These are phyloP conservation scores for Pachysandra terminalis DNA, from an alignment of 164 flowering plant genomes.

Conservation along the genomic window DNA sequence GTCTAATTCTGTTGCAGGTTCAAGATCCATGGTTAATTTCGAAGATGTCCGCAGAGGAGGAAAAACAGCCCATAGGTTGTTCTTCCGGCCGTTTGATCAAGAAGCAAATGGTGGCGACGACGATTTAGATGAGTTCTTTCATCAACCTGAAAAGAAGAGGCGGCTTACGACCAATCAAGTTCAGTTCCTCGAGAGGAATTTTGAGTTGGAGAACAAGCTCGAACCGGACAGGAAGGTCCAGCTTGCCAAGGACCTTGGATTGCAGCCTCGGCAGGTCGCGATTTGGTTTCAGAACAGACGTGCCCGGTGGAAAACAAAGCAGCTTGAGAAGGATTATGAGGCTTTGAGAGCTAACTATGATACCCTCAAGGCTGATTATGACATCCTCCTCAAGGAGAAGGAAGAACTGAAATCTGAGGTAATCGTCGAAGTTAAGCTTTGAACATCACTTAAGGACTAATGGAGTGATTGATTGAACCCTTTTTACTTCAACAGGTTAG, in stretches of 20 bases:
- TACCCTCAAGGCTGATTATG: slow-evolving; percentile 56
- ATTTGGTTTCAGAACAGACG: slow-evolving; percentile 57
- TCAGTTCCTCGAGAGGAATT: slow-evolving; percentile 62
- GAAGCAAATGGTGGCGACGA: slow-evolving; percentile 60
- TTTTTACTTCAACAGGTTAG: slow-evolving; percentile 37
- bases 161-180: slow-evolving; percentile 60
- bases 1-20: slow-evolving; percentile 35
- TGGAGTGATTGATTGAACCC: neutral
- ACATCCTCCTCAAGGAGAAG: slow-evolving; percentile 55
- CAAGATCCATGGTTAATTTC: slow-evolving; percentile 62
- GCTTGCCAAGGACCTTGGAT: slow-evolving; percentile 66
- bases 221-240: slow-evolving; percentile 75
- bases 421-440: neutral
- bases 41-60: slow-evolving; percentile 32
- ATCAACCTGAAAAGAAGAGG: slow-evolving; percentile 80
- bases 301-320: slow-evolving; percentile 53
- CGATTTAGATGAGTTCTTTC: slow-evolving; percentile 52
- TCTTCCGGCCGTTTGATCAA: slow-evolving; percentile 44
- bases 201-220: slow-evolving; percentile 76
- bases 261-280: slow-evolving; percentile 78
- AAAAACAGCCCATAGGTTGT: slow-evolving; percentile 31
- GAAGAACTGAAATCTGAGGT: slow-evolving; percentile 65
- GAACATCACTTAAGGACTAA: neutral
- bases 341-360: slow-evolving; percentile 34
- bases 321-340: slow-evolving; percentile 48